Percentiles rank a stretch among this genome's conserved stretches.
phyloP scores from a whole-genome alignment of 129 eudicot species.

The Flaveria sonorensis region DNA sequence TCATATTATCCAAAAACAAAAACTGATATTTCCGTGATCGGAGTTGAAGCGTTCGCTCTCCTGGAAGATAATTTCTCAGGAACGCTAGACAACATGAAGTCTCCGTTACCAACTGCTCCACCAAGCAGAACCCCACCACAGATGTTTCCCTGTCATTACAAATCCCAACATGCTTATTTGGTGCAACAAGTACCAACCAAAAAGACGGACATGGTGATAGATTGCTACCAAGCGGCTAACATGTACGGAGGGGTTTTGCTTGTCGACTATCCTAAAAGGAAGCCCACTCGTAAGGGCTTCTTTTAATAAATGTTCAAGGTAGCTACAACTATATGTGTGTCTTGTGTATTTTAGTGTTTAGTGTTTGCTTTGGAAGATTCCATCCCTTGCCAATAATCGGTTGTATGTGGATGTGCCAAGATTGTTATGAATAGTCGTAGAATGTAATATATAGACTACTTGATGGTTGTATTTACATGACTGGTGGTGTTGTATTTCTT shows the following conservation, averaged over 20 bases:
- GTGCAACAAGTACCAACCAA: constrained; percentile 13
- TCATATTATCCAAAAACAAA: not conserved
- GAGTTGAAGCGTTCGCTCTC: constrained; percentile 34
- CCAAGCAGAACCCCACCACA: constrained; percentile 1
- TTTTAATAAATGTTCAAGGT: constrained; percentile 4
- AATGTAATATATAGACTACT: not conserved
- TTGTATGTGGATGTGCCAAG: constrained; percentile 20
- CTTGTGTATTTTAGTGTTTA: not conserved
- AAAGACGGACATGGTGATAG: constrained; percentile 26
- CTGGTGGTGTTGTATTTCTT: too few relatives aligned
- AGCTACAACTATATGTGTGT: not conserved
- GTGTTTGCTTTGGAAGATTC: not conserved
- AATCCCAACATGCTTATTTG: constrained; percentile 33
- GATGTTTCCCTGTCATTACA: constrained; percentile 3
- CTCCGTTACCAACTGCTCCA: constrained; percentile 6
- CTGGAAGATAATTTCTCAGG: constrained; percentile 28
- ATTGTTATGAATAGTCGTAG: not conserved
- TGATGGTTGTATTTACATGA: not conserved
- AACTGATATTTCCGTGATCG: constrained; percentile 20
- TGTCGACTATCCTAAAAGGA: constrained; percentile 17
- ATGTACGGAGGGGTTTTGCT: constrained; percentile 35
- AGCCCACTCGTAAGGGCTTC: constrained; percentile 34
- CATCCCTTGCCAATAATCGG: constrained; percentile 13
- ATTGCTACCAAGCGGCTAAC: constrained; percentile 36
- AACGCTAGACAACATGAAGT: not conserved